These are phyloP conservation scores for Leccinum variabile DNA, from an alignment of 1,284 basidiomycete species.

Conservation along the genomic window DNA sequence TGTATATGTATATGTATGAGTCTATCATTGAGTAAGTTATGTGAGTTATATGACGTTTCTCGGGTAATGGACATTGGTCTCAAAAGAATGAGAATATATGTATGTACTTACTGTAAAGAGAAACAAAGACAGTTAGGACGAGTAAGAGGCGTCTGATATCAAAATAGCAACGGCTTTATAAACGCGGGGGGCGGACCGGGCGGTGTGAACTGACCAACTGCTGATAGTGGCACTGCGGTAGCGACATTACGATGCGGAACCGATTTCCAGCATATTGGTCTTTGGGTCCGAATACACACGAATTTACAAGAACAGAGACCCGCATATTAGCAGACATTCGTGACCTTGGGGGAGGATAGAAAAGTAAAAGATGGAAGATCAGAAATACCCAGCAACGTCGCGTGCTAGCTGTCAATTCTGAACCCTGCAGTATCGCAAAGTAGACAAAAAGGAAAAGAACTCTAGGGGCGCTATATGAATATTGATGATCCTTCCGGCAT, in stretches of 20 bases:
- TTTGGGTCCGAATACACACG: not conserved
- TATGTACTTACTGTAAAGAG: not conserved
- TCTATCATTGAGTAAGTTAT: not conserved
- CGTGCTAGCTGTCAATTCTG: not conserved
- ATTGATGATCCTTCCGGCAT: slow-evolving; percentile 24
- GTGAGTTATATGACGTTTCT: not conserved
- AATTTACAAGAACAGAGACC: not conserved
- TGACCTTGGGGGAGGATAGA: not conserved
- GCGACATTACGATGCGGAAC: not conserved
- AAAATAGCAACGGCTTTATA: not conserved
- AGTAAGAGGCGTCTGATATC: not conserved
- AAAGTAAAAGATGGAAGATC: not conserved
- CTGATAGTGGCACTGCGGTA: not conserved
- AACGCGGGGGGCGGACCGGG: not conserved
- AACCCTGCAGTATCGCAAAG: not conserved
- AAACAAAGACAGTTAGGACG: not conserved
- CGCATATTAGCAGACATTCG: not conserved
- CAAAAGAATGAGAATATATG: not conserved
- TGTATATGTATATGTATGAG: not conserved
- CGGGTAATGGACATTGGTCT: not conserved
- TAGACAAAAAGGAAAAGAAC: not conserved
- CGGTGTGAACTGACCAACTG: not conserved
- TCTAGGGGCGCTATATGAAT: not conserved
- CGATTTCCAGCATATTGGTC: not conserved
- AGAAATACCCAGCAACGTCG: not conserved